Evolutionary conservation across 352 stramenopile species (phyloP), one percentile per base, ranked within the genome.

Genomic region (Globisporangium spinosum): DNA sequence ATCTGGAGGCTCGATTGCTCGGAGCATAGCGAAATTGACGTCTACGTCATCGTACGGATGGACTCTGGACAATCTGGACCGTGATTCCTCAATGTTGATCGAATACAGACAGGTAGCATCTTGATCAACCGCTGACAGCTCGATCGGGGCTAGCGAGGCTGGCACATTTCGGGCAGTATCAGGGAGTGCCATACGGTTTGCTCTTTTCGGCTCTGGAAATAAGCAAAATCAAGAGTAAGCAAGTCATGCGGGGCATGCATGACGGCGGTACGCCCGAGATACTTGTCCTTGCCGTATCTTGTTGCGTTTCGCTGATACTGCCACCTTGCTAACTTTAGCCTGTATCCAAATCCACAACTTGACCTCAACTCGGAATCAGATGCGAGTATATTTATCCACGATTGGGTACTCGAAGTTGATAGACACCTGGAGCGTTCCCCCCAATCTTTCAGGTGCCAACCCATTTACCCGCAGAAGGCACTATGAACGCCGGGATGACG

Each of bases 291-390:
- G 40, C 17, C 40, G 40, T n/a, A 49, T 49, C 40, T 49, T 49
- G 40, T 22, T 49, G 40, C 17, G 5, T 49, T 49, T 49, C 40
- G 22, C 40, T 49, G 40, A 49, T 49, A 49, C 15, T 49, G 15
- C 10, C 17, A 49, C 4, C 40, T 49, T 49, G 40, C 82, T 71
- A 12, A 49, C 17, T 49, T 49, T 49, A 49, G 40, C 40, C 40
- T 49, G 40, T 8, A 15, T 49, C 40, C 40, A 49, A 49, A 49
- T 49, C 17, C 40, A 49, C 40, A 49, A 22, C 40, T 20, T 49
- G 40, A 49, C 4, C 9, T 49, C 40, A 49, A 15, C 40, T 49
- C 40, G 40, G 40, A 49, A 49, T 49, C 40, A 49, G 40, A 49
- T 49, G 40, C 15, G 40, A 49, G 40, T 49, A 49, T 49, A 49